A percentile compares a stretch with the other conserved stretches of the same genome.
Evolutionary conservation across 139 green algal species (phyloP).

Genomic region (Auxenochlorella protothecoides): DNA sequence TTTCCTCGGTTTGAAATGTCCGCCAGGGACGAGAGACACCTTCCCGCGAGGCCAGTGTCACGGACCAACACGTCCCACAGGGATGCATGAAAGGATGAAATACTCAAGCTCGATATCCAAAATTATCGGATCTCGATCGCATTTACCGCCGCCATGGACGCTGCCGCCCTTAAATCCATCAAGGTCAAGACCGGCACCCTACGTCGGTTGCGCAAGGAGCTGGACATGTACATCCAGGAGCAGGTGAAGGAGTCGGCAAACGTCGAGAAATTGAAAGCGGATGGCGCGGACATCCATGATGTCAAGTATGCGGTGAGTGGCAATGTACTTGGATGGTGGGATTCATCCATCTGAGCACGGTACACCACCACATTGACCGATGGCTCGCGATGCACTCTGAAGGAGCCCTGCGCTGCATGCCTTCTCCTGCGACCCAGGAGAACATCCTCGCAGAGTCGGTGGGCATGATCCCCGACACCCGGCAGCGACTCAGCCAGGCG

Average conservation of each 20-base stretch:
- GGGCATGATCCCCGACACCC: conserved; percentile 81
- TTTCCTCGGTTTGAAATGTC: too few species aligned
- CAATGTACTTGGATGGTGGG: background rate
- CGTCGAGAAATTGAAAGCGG: conserved; percentile 61
- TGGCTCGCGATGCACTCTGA: too few species aligned
- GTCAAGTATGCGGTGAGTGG: conserved; percentile 72
- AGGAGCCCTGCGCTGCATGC: too few species aligned
- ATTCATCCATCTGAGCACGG: too few species aligned
- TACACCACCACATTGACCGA: too few species aligned
- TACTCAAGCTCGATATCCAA: too few species aligned
- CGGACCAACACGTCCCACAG: too few species aligned
- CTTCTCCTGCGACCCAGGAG: conserved; percentile 45
- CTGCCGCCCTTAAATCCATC: conserved; percentile 4
- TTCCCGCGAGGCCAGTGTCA: too few species aligned
- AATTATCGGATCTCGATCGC: too few species aligned
- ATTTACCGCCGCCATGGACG: too few species aligned
- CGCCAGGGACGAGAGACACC: too few species aligned
- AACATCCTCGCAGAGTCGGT: conserved; percentile 70
- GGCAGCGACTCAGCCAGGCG: conserved; percentile 58
- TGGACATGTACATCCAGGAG: conserved; percentile 69
- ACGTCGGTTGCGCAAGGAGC: conserved; percentile 67
- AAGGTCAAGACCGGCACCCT: conserved; percentile 67
- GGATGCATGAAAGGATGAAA: too few species aligned
- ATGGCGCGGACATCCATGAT: conserved; percentile 53
- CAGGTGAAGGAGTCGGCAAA: conserved; percentile 45